Evolutionary conservation across 371 early-diverging fungal genomes (phyloP), one percentile per base, ranked within the genome.

Genomic region (Circinella umbellata): DNA sequence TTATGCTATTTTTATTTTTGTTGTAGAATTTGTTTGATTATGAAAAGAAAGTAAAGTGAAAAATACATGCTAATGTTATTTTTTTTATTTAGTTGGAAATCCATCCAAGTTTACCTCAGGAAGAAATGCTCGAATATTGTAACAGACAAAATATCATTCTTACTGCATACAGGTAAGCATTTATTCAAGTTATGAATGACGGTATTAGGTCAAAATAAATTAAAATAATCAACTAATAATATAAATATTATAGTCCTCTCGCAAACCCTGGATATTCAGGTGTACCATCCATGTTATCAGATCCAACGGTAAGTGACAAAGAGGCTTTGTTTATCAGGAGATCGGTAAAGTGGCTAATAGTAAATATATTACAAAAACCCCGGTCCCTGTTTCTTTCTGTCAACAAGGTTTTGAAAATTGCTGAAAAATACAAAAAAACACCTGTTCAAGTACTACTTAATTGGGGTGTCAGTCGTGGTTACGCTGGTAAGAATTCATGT

Each of bases 381-480:
- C 27, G 42, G 46, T 14, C 20, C 18, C 10, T 3, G 18, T 48
- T 10, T 14, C 1, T 1, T 49, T 51, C 61, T 61, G 35, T 14
- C 38, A 38, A 62, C 42, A 11, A 66, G 69, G 51, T 76, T 20
- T 34, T 73, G 46, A 77, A 88, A 67, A 87, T 93, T 48, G 93
- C 94, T 34, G 73, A 89, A 71, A 91, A 90, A 72, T 85, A 93
- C 79, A 82, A 86, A 64, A 89, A 85, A 69, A 76, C 90, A 14
- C 83, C 91, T 47, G 91, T 91, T 17, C 93, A 94, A 74, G 86
- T 94, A 20, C 74, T 91, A 9, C 74, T 97, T 37, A 86, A 89
- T 55, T 97, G 95, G 95, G 88, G 85, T 36, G 68, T 92, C 46
- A 82, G 91, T 65, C 89, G 92, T 55, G 88, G 88, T n/a, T 76